Conservation (phyloP, 345 rosid species). For the Psidium guajava region DNA sequence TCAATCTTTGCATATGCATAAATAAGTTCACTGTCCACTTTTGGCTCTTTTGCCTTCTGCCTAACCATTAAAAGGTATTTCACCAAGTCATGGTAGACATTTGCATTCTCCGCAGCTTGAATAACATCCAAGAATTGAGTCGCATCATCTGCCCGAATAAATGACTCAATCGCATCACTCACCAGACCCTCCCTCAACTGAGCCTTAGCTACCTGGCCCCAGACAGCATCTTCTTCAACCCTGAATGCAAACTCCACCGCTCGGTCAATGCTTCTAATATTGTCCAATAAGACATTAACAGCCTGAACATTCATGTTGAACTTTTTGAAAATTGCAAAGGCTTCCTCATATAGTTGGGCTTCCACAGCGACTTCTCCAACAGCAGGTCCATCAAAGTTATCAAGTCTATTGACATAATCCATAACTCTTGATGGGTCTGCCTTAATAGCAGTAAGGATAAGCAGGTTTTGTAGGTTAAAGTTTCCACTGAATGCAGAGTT, state of each 20-base stretch:
- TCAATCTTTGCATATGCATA: constrained; percentile 98
- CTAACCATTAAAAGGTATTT: constrained; percentile 95
- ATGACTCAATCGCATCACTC: constrained; percentile 94
- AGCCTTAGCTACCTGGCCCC: constrained; percentile 96
- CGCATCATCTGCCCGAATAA: constrained; percentile 70
- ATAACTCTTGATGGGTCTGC: constrained; percentile 95
- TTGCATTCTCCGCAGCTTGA: constrained; percentile 31
- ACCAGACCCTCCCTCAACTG: constrained; percentile 92
- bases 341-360: constrained; percentile 79
- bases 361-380: constrained; percentile 97
- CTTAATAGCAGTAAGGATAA: constrained; percentile 88
- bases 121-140: constrained; percentile 38
- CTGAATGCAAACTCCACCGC: constrained; percentile 97
- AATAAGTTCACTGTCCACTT: constrained; percentile 89
- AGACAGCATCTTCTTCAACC: constrained; percentile 94
- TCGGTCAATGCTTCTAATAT: constrained; percentile 32
- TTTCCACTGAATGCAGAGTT: constrained; percentile 99
- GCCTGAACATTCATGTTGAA: constrained; percentile 43
- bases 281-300: constrained; percentile 33
- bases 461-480: constrained; percentile 90
- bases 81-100: constrained; percentile 92
- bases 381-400: constrained; percentile 97
- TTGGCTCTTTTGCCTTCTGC: constrained; percentile 89
- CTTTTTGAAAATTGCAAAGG: constrained; percentile 45
- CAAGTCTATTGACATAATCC: constrained; percentile 93